Percentiles rank a stretch among this genome's conserved stretches.
Conservation (phyloP, 768 basidiomycete genomes). For the Chlorophyllum brunneum region DNA sequence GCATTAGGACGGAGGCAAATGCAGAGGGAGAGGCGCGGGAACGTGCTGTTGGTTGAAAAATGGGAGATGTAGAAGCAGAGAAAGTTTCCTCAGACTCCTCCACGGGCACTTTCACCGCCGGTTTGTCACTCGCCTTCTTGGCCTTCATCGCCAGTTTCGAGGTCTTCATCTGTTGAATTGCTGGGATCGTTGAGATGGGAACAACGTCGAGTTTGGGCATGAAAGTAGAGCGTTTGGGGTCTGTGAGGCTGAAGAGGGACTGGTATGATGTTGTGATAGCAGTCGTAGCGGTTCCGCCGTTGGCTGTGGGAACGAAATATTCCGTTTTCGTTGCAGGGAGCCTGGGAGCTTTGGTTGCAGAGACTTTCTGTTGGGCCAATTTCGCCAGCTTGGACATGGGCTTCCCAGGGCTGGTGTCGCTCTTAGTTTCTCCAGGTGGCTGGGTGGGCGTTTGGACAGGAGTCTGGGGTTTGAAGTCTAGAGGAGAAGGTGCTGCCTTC, state of each 20-base stretch:
- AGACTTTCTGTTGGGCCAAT: constrained; percentile 60
- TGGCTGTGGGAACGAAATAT: constrained; percentile 76
- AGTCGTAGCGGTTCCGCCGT: constrained; percentile 77
- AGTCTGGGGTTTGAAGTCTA: background rate
- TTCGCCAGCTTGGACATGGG: constrained; percentile 47
- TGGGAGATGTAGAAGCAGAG: constrained; percentile 38
- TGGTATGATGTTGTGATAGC: constrained; percentile 84
- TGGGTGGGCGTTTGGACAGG: background rate
- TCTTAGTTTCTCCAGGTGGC: constrained; percentile 1
- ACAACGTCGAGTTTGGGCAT: constrained; percentile 41
- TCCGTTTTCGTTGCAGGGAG: constrained; percentile 52
- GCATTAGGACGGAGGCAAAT: constrained; percentile 69
- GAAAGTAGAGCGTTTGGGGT: constrained; percentile 39
- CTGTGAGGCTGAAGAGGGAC: constrained; percentile 59
- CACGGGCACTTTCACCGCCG: constrained; percentile 20
- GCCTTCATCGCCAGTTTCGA: constrained; percentile 80
- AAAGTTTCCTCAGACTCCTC: constrained; percentile 35
- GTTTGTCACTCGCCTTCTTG: constrained; percentile 49
- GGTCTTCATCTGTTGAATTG: constrained; percentile 32
- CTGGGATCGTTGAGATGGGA: constrained; percentile 28
- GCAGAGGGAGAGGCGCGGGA: constrained; percentile 75
- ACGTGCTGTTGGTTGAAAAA: constrained; percentile 54
- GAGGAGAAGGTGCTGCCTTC: background rate
- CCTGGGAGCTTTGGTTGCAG: constrained; percentile 41
- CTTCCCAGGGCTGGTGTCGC: constrained; percentile 12